Evolutionary conservation across 345 rosid genomes (phyloP).

Genomic region (Eucalyptus urophylla): DNA sequence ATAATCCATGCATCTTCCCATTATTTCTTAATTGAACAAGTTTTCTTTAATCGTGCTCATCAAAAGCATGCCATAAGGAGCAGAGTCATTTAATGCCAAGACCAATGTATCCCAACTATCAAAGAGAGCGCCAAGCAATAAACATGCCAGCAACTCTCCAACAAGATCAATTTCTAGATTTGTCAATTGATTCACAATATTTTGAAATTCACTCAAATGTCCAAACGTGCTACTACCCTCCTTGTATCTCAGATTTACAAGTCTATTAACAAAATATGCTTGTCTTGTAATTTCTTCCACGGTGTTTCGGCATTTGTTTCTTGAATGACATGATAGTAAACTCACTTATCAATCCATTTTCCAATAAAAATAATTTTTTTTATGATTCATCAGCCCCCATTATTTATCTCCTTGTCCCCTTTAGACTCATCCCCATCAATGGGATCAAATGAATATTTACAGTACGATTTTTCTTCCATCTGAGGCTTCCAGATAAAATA

Average conservation of each 20-base stretch:
- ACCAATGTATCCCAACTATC: neutral
- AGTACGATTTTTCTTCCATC: rapidly evolving
- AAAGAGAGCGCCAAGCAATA: neutral
- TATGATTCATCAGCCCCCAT: neutral
- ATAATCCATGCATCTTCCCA: neutral
- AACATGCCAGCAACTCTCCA: neutral
- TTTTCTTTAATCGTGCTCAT: neutral
- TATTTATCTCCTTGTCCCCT: neutral
- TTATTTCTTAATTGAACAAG: neutral
- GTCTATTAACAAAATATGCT: neutral
- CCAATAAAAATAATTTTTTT: neutral
- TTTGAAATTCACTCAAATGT: neutral
- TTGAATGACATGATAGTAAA: neutral
- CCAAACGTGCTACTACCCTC: neutral
- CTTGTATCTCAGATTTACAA: neutral
- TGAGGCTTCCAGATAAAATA: neutral
- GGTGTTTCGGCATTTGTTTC: neutral
- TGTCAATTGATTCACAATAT: neutral
- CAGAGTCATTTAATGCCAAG: neutral
- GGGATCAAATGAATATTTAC: neutral
- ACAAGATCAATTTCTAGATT: neutral
- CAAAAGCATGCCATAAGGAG: neutral
- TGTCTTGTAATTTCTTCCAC: neutral
- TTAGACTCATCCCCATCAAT: neutral
- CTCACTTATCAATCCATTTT: neutral